These are phyloP conservation scores for Ampelomyces quisqualis DNA, from an alignment of 2,329 filamentous ascomycete species.

Conservation along the genomic window DNA sequence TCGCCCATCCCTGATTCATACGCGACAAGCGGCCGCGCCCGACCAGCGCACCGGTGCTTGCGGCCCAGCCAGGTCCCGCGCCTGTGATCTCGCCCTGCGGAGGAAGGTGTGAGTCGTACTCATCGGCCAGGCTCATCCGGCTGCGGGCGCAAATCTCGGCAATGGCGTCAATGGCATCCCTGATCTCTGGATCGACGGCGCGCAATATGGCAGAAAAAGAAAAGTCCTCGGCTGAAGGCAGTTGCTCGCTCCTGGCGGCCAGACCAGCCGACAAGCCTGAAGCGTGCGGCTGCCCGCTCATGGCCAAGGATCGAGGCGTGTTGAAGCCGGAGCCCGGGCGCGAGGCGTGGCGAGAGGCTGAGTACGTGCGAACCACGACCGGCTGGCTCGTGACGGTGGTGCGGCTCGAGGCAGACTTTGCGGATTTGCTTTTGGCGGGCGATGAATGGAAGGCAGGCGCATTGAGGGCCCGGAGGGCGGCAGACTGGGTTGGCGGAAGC, in stretches of 20 bases:
- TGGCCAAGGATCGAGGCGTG: conserved; percentile 35
- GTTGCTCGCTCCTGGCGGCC: conserved; percentile 27
- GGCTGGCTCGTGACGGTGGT: conserved; percentile 47
- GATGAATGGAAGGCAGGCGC: conserved; percentile 42
- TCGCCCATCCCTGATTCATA: conserved; percentile 38
- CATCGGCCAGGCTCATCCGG: conserved; percentile 61
- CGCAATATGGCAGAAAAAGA: conserved; percentile 58
- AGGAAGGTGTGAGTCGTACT: conserved; percentile 63
- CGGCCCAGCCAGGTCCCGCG: conserved; percentile 28
- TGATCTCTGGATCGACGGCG: conserved; percentile 60
- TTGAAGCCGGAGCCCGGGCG: conserved; percentile 35
- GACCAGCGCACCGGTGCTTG: conserved; percentile 31
- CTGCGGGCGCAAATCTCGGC: conserved; percentile 64
- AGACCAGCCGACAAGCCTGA: conserved; percentile 37
- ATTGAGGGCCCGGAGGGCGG: conserved; percentile 43
- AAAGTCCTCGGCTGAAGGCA: conserved; percentile 55
- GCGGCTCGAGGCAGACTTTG: conserved; percentile 43
- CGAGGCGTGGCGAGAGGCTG: conserved; percentile 38
- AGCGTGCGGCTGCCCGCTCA: conserved; percentile 29
- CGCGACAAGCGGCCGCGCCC: conserved; percentile 37
- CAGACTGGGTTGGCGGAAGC: conserved; percentile 40
- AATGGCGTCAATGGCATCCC: conserved; percentile 60
- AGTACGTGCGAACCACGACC: conserved; percentile 48
- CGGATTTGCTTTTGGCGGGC: conserved; percentile 32
- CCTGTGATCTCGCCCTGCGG: conserved; percentile 59